Conservation (phyloP, 2,329 filamentous ascomycete species). For the Aspergillus intermedius region DNA sequence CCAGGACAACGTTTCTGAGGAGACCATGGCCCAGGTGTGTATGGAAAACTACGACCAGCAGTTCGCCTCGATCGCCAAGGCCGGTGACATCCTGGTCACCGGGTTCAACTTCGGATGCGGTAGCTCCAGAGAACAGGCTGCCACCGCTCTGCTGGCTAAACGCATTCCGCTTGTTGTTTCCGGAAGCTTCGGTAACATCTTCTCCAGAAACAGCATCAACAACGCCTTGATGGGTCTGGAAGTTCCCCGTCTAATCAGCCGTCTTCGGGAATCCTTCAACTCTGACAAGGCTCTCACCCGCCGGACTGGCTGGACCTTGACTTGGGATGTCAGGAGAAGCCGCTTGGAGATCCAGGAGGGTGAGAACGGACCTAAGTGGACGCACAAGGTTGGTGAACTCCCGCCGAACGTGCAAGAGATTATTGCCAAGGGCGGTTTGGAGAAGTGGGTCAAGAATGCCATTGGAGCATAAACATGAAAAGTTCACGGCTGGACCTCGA, state of each 20-base stretch:
- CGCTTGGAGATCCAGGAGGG: slow-evolving; percentile 67
- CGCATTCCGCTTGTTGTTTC: slow-evolving; percentile 33
- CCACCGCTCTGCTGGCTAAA: slow-evolving; percentile 56
- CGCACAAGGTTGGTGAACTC: slow-evolving; percentile 73
- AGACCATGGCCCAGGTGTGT: slow-evolving; percentile 80
- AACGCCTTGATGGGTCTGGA: slow-evolving; percentile 37
- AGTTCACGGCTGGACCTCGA: background rate
- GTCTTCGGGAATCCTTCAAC: slow-evolving; percentile 31
- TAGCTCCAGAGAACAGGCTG: slow-evolving; percentile 74
- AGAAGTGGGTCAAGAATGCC: slow-evolving; percentile 73
- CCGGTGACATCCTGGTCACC: slow-evolving; percentile 73
- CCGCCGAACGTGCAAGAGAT: slow-evolving; percentile 83
- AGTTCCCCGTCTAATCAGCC: slow-evolving; percentile 30
- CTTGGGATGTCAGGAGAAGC: slow-evolving; percentile 71
- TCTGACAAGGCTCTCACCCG: slow-evolving; percentile 49
- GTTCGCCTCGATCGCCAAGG: slow-evolving; percentile 58
- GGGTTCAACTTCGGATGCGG: slow-evolving; percentile 90
- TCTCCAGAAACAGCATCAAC: slow-evolving; percentile 36
- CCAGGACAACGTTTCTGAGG: slow-evolving; percentile 69
- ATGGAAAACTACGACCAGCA: slow-evolving; percentile 87
- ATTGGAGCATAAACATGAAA: slow-evolving; percentile 37
- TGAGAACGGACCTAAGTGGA: slow-evolving; percentile 61
- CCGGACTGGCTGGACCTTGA: slow-evolving; percentile 74
- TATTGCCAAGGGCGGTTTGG: slow-evolving; percentile 68
- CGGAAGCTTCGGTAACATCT: slow-evolving; percentile 35